These are phyloP conservation scores for Setomelanomma holmii DNA, from an alignment of 2,329 filamentous ascomycete species.

Conservation along the genomic window DNA sequence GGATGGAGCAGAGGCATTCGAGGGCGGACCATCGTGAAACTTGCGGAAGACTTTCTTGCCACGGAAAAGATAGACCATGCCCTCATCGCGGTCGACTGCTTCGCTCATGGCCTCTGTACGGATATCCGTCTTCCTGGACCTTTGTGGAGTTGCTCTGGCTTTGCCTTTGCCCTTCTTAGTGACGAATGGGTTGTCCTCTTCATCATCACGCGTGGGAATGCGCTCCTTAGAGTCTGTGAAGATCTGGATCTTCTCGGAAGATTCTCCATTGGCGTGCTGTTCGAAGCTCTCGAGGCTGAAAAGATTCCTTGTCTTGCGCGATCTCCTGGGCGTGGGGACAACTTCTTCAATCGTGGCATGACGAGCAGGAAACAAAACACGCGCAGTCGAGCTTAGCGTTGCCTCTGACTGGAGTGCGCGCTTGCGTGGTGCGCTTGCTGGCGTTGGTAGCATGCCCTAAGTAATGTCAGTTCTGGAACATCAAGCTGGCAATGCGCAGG, in stretches of 20 bases:
- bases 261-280: slow-evolving; percentile 59
- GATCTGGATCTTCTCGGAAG: slow-evolving; percentile 69
- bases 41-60: slow-evolving; percentile 81
- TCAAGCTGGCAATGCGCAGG: not conserved
- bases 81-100: slow-evolving; percentile 70
- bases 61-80: slow-evolving; percentile 78
- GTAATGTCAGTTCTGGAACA: slow-evolving; percentile 5
- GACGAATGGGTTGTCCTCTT: slow-evolving; percentile 75
- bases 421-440: slow-evolving; percentile 78
- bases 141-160: slow-evolving; percentile 58
- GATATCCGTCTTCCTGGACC: slow-evolving; percentile 59
- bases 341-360: slow-evolving; percentile 67
- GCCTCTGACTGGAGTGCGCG: slow-evolving; percentile 51
- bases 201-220: slow-evolving; percentile 71
- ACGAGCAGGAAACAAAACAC: slow-evolving; percentile 66
- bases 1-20: slow-evolving; percentile 42
- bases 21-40: slow-evolving; percentile 56
- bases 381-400: slow-evolving; percentile 57
- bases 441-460: slow-evolving; percentile 73
- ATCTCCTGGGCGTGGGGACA: slow-evolving; percentile 67
- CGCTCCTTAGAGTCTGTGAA: slow-evolving; percentile 82
- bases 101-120: slow-evolving; percentile 68
- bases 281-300: slow-evolving; percentile 48
- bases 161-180: slow-evolving; percentile 56
- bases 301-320: slow-evolving; percentile 61